Evolutionary conservation across 495 filamentous ascomycete species (phyloP), one percentile per base, ranked within the genome.

Genomic region (Coniosporium apollinis): DNA sequence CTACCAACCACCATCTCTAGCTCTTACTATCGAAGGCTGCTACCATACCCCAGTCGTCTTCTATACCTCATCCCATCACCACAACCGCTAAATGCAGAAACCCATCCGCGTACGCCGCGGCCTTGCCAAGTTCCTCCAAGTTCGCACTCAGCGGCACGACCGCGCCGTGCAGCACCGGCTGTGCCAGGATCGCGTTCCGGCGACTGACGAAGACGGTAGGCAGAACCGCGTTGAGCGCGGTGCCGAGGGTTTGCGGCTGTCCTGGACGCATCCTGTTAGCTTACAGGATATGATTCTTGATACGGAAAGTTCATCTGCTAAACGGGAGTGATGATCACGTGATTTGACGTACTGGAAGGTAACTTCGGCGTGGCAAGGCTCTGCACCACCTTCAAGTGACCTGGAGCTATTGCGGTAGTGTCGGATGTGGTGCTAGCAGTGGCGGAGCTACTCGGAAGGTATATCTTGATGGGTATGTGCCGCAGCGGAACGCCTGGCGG

Each of bases 201-300:
- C 82, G 72, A 51, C 79, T 86, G 0, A 84, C 89, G 52, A 99
- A 99, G 10, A 99, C 59, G 33, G 69, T 65, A 1, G 91, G 89
- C 13, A 96, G 59, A 1, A 92, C 50, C 6, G 50, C 57, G 49
- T 85, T 74, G n/a, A 99, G 62, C 5, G 82, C 81, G 18, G 67
- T 65, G 3, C 89, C 89, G 10, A 96, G 55, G 0, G 85, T 94
- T 49, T 92, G 84, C 35, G 59, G 60, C 54, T 82, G 74, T 22
- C 61, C 57, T 56, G 50, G 5, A 28, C 46, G 36, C 24, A 49
- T 51, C 18, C 22, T 33, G 19, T 14, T 21, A 9, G 62, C n/a
- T 57, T 74, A 73, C 17, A 70, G 62, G 18, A 80, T 52, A 2
- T 73, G 67, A 0, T 70, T 69, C 47, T 83, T 78, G 15, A 82